Conservation (phyloP, 2,329 filamentous ascomycete species). For the Fusarium marasasianum region DNA sequence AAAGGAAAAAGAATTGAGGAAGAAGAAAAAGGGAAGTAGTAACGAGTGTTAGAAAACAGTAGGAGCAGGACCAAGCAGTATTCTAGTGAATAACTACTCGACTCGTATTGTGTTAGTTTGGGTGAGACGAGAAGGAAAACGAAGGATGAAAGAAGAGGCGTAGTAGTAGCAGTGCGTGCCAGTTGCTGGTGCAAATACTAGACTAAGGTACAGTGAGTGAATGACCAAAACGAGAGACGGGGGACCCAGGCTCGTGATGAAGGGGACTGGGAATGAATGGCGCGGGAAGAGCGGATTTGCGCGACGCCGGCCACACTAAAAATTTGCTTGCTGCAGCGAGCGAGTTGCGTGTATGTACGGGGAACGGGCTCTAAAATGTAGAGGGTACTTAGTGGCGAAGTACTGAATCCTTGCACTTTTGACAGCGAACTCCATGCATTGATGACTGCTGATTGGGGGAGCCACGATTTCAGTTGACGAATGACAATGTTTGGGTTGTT, state of each 20-base stretch:
- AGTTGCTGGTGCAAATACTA: neutral
- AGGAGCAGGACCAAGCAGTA: conserved; percentile 13
- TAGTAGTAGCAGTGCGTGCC: neutral
- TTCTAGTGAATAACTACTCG: conserved; percentile 21
- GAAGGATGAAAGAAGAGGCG: conserved; percentile 24
- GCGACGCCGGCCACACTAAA: conserved; percentile 18
- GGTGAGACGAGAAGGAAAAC: conserved; percentile 22
- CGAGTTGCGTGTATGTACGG: conserved; percentile 4
- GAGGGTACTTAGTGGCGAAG: conserved; percentile 20
- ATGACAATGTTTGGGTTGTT: neutral
- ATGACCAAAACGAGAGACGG: conserved; percentile 9
- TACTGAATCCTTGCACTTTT: conserved; percentile 12
- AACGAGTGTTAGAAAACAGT: conserved; percentile 31
- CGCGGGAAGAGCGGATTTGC: conserved; percentile 30
- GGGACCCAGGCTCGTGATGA: conserved; percentile 7
- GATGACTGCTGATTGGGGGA: conserved; percentile 2
- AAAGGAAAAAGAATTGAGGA: neutral
- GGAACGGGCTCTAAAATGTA: conserved; percentile 15
- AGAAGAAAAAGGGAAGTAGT: conserved; percentile 3
- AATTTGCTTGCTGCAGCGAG: conserved; percentile 14
- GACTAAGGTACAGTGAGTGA: neutral
- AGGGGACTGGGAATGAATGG: conserved; percentile 17
- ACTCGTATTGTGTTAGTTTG: conserved; percentile 12
- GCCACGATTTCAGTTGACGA: neutral
- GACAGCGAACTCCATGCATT: neutral